Evolutionary conservation across 2,329 filamentous ascomycete genomes (phyloP).

Genomic region (Exophiala sp.): DNA sequence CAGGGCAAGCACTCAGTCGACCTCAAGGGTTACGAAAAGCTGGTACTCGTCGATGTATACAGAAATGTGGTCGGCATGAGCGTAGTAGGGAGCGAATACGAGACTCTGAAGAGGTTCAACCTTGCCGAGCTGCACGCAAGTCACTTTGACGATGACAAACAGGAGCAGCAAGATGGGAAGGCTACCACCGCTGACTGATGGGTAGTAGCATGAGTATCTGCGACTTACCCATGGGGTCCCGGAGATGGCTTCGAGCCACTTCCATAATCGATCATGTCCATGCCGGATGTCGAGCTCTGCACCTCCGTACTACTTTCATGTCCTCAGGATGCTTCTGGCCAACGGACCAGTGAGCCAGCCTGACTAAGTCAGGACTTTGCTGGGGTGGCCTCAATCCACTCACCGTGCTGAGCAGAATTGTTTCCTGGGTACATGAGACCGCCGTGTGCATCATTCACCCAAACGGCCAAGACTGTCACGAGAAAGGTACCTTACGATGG

Average conservation of each 20-base stretch:
- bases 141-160: conserved; percentile 7
- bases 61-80: conserved; percentile 60
- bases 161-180: not conserved
- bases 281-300: not conserved
- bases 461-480: too few species aligned
- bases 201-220: not conserved
- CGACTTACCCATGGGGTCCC: not conserved
- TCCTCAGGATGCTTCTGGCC: not conserved
- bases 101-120: conserved; percentile 58
- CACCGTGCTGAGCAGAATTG: too few species aligned
- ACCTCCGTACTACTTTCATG: not conserved
- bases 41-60: conserved; percentile 58
- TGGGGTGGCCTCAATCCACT: too few species aligned
- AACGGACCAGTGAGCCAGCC: too few species aligned
- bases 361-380: too few species aligned
- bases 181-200: not conserved
- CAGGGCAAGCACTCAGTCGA: conserved; percentile 55
- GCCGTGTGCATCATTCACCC: too few species aligned
- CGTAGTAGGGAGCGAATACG: conserved; percentile 55
- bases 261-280: not conserved
- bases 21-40: conserved; percentile 54
- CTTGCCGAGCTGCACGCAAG: conserved; percentile 52
- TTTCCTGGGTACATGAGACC: too few species aligned
- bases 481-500: too few species aligned
- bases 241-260: not conserved